Conservation (phyloP, 345 rosid genomes). For the Geranium brycei region DNA sequence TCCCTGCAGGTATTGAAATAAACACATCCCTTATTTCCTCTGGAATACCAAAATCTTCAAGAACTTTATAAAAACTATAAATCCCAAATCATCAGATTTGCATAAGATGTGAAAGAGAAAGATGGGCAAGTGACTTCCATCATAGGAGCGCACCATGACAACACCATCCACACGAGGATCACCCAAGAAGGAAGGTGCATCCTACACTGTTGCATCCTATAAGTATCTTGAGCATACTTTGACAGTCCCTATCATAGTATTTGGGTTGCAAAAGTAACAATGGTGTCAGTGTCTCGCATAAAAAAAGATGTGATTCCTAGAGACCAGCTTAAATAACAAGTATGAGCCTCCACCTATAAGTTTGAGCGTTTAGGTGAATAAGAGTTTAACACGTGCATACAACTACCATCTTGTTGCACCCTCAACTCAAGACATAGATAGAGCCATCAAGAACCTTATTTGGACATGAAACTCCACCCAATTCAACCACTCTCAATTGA, state of each 20-base stretch:
- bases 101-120: background rate
- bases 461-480: too few relatives aligned
- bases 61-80: slow-evolving; percentile 31
- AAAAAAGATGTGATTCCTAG: too few relatives aligned
- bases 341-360: too few relatives aligned
- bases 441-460: too few relatives aligned
- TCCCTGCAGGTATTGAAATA: slow-evolving; percentile 48
- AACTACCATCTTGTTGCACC: too few relatives aligned
- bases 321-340: too few relatives aligned
- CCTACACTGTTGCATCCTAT: slow-evolving; percentile 57
- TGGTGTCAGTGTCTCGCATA: too few relatives aligned
- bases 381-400: too few relatives aligned
- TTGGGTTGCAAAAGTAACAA: slow-evolving; percentile 43
- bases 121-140: background rate
- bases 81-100: background rate
- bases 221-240: slow-evolving; percentile 62
- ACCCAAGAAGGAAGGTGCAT: slow-evolving; percentile 72
- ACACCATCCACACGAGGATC: slow-evolving; percentile 73
- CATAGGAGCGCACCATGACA: slow-evolving; percentile 38
- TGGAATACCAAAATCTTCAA: slow-evolving; percentile 69
- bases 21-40: slow-evolving; percentile 56
- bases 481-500: too few relatives aligned
- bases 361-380: too few relatives aligned
- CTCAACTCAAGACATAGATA: too few relatives aligned
- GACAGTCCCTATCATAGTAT: slow-evolving; percentile 54